phyloP scores from a whole-genome alignment of 2,329 filamentous ascomycete species.

The Trichothecium sympodiale region DNA sequence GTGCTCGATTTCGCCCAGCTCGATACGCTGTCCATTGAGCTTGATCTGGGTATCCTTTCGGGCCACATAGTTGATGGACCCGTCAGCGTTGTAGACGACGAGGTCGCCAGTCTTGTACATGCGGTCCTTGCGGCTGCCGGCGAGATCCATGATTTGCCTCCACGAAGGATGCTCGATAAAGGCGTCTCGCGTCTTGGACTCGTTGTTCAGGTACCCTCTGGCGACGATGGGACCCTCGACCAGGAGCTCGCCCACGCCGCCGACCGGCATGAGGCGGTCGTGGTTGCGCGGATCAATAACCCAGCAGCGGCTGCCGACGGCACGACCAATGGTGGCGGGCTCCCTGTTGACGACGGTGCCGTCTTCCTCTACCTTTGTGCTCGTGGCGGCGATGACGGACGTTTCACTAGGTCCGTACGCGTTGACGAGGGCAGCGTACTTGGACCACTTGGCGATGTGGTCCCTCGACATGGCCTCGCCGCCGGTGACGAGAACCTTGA shows the following conservation, averaged over 20 bases:
- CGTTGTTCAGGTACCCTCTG: constrained; percentile 17
- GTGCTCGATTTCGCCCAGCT: constrained; percentile 17
- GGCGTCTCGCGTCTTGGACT: constrained; percentile 4
- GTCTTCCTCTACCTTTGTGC: constrained; percentile 20
- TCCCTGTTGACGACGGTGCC: constrained; percentile 1
- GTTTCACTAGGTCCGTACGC: constrained; percentile 29
- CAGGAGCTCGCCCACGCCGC: constrained; percentile 26
- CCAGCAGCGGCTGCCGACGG: constrained; percentile 14
- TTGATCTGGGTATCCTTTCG: constrained; percentile 50
- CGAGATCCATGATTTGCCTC: constrained; percentile 1
- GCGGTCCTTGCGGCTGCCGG: constrained; percentile 15
- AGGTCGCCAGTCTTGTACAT: constrained; percentile 37
- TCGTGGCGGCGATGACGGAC: constrained; percentile 13
- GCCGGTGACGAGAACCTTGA: constrained; percentile 9
- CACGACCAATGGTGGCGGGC: constrained; percentile 7
- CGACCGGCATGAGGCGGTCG: constrained; percentile 12
- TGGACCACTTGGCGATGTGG: constrained; percentile 6
- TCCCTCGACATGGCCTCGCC: constrained; percentile 21
- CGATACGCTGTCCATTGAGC: constrained; percentile 39
- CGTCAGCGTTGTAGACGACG: constrained; percentile 25
- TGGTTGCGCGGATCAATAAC: constrained; percentile 23
- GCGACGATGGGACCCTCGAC: constrained; percentile 40
- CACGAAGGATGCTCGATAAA: constrained; percentile 5
- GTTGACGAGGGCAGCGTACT: constrained; percentile 23
- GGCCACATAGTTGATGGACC: constrained; percentile 17